A percentile compares a stretch with the other conserved stretches of the same genome.
phyloP scores from a whole-genome alignment of 169 alveolate genomes.

The Theileria sp. region DNA sequence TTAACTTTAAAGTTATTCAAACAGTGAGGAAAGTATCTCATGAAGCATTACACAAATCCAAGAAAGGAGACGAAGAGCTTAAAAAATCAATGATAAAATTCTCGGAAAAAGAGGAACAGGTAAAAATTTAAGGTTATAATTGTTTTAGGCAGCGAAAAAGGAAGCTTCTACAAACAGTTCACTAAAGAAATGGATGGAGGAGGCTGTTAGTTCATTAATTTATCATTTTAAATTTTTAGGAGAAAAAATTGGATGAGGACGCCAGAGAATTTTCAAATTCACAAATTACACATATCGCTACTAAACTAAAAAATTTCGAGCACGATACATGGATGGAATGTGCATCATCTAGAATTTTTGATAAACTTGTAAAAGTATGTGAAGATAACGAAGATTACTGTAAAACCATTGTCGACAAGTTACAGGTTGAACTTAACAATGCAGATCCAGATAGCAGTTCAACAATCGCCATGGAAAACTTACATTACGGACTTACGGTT shows the following conservation, averaged over 20 bases:
- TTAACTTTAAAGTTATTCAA: slow-evolving; percentile 42
- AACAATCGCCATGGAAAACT: slow-evolving; percentile 53
- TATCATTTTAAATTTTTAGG: slow-evolving; percentile 16
- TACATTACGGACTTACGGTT: slow-evolving; percentile 44
- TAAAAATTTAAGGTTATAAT: not conserved
- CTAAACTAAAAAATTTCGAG: slow-evolving; percentile 32
- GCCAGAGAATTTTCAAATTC: slow-evolving; percentile 12
- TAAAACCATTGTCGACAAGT: slow-evolving; percentile 33
- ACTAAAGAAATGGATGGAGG: slow-evolving; percentile 51
- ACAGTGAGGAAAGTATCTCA: slow-evolving; percentile 30
- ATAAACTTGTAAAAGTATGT: slow-evolving; percentile 29
- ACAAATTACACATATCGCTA: slow-evolving; percentile 35
- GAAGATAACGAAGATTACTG: slow-evolving; percentile 39
- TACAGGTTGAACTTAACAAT: slow-evolving; percentile 11
- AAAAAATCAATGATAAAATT: slow-evolving; percentile 36
- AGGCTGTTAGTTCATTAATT: slow-evolving; percentile 36
- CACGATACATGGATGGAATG: slow-evolving; percentile 65
- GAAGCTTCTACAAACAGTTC: slow-evolving; percentile 38
- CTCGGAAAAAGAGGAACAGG: slow-evolving; percentile 48
- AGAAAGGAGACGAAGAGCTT: slow-evolving; percentile 30
- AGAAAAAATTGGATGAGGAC: slow-evolving; percentile 26
- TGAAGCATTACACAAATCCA: slow-evolving; percentile 8
- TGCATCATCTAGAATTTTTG: slow-evolving; percentile 58
- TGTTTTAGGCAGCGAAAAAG: slow-evolving; percentile 51
- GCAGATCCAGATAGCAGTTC: slow-evolving; percentile 61